phyloP scores from a whole-genome alignment of 768 basidiomycete genomes.

The Scleroderma bovista region DNA sequence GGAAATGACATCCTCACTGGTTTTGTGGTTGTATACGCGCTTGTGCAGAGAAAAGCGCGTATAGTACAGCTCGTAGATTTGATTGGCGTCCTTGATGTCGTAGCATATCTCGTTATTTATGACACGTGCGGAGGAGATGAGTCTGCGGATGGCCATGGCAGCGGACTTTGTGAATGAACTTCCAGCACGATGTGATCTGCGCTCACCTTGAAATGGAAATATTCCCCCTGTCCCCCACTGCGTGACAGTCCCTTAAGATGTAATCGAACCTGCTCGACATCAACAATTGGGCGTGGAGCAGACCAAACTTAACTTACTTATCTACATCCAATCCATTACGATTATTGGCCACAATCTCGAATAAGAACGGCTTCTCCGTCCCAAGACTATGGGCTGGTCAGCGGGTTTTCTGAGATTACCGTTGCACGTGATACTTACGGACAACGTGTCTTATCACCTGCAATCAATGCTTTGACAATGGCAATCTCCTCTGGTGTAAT shows the following conservation, averaged over 20 bases:
- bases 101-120: slow-evolving; percentile 74
- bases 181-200: background rate
- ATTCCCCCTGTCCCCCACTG: slow-evolving; percentile 59
- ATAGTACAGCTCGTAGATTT: slow-evolving; percentile 67
- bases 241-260: slow-evolving; percentile 67
- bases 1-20: slow-evolving; percentile 40
- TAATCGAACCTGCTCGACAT: slow-evolving; percentile 63
- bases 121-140: slow-evolving; percentile 71
- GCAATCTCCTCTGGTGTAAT: slow-evolving; percentile 43
- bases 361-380: slow-evolving; percentile 64
- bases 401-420: background rate
- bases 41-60: slow-evolving; percentile 80
- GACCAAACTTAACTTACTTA: slow-evolving; percentile 44
- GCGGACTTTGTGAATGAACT: background rate
- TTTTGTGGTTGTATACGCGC: slow-evolving; percentile 77
- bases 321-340: slow-evolving; percentile 83
- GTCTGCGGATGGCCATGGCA: slow-evolving; percentile 31
- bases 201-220: slow-evolving; percentile 42
- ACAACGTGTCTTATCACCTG: slow-evolving; percentile 50
- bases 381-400: slow-evolving; percentile 15
- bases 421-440: slow-evolving; percentile 35
- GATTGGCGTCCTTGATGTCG: slow-evolving; percentile 74
- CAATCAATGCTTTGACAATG: slow-evolving; percentile 77
- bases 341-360: slow-evolving; percentile 81
- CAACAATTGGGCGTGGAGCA: background rate